Base-by-base conservation (phyloP, 306 rosid genomes). In the Psophocarpus tetragonolobus region DNA sequence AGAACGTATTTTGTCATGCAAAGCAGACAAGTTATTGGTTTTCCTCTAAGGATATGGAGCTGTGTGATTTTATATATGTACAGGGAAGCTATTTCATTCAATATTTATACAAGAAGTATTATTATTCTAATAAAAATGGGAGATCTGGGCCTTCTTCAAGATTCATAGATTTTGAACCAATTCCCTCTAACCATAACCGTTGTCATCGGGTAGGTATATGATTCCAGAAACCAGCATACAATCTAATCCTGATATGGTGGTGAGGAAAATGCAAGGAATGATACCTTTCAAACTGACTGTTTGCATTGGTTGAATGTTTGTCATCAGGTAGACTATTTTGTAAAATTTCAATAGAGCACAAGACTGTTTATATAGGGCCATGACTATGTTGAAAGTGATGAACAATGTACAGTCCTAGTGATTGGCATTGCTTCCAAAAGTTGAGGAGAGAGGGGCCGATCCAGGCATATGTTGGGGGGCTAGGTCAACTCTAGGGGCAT, bases 371-470 rank as follows among this genome's bases (percentile, higher is more conserved):
- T 47, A 61, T 23, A 23, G 21, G 75, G 61, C 67, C 60, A 38
- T 61, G 87, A 69, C 33, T n/a, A 41, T 23, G 69, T 15, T 64
- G 74, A 61, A 50, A 20, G 68, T 57, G 35, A 39, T 6, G 41
- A 71, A 24, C 35, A 38, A 29, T 71, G 29, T 17, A 35, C 21
- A 58, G 45, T 61, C 83, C 23, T 67, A 82, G 70, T 21, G 82
- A 74, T 17, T 9, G 18, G 85, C 11, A 29, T 83, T 78, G 85
- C 90, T 80, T 75, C 99, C 97, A 68, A 92, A 95, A 77, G 87
- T 91, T 58, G 97, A 92, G 85, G 89, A 78, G 72, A 50, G 66
- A 69, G 88, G 97, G 76, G 75, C 80, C 20, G 88, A 87, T 51
- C 87, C 74, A 29, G 96, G 87, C 78, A 85, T 81, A 77, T 75